phyloP scores from a whole-genome alignment of 495 filamentous ascomycete genomes.

The Bacidia gigantensis region DNA sequence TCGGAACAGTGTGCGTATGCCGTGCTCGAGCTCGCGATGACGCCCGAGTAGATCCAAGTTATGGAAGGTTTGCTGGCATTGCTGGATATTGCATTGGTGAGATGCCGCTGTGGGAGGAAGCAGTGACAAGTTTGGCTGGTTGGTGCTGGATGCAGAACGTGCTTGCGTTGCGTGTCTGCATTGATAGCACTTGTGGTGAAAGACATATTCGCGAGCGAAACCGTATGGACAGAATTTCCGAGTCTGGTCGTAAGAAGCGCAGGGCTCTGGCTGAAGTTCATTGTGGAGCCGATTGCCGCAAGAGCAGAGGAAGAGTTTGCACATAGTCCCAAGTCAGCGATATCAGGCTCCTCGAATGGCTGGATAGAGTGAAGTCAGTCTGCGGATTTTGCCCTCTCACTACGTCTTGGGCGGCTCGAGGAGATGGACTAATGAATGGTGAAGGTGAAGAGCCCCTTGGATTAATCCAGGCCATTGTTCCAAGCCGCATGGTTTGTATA shows the following conservation, averaged over 20 bases:
- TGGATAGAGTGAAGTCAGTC: too few relatives aligned
- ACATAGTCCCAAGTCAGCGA: not conserved
- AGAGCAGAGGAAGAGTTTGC: not conserved
- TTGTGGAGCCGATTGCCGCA: not conserved
- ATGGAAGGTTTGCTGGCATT: not conserved
- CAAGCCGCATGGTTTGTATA: too few relatives aligned
- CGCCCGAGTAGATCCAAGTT: not conserved
- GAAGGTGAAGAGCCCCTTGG: too few relatives aligned
- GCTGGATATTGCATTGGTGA: not conserved
- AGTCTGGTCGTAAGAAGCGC: not conserved
- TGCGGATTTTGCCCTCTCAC: too few relatives aligned
- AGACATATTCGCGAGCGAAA: not conserved
- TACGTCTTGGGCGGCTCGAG: too few relatives aligned
- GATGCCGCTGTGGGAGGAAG: not conserved
- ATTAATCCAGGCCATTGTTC: too few relatives aligned
- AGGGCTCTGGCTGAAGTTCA: not conserved
- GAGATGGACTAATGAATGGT: too few relatives aligned
- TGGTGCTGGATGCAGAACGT: too few relatives aligned
- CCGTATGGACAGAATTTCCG: not conserved
- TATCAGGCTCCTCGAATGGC: too few relatives aligned
- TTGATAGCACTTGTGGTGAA: not conserved
- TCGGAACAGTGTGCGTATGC: not conserved
- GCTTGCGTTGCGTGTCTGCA: not conserved
- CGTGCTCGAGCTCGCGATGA: not conserved
- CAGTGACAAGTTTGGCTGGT: too few relatives aligned